Evolutionary conservation across 768 basidiomycete genomes (phyloP), one percentile per base, ranked within the genome.

Genomic region (Neoboletus subvelutipes): DNA sequence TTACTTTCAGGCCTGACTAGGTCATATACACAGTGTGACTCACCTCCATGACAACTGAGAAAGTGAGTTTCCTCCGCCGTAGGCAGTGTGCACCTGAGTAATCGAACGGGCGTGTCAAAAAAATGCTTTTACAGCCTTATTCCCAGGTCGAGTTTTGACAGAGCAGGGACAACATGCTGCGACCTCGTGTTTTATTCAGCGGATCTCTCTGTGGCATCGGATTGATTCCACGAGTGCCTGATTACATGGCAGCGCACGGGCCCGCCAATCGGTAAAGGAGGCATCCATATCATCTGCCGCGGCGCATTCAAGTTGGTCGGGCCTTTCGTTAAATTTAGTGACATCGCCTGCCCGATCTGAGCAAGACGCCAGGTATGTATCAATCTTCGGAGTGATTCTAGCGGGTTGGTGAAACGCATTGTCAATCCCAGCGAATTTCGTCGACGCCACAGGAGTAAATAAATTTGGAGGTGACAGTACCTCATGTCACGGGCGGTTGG

Each of bases 331-430:
- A 34, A 22, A 18, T 29, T 11, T 11, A 18, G 13, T 29, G 26
- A 15, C 39, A 42, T 55, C 45, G 9, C 36, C 22, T 56, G 29
- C 24, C n/a, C 34, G 50, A 57, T 57, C 54, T 31, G 39, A 42
- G 18, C 24, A 34, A 48, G 41, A 28, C 29, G 20, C 26, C 33
- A 47, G 37, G 52, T 13, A 20, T 26, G 52, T 13, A 20, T 26
- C 33, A 18, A 31, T 24, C 24, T 28, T 55, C n/a, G 54, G 36
- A 42, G 40, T 9, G 33, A 51, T 39, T 39, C 34, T 28, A 37
- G 33, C 31, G 36, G 36, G 29, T 6, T 24, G n/a, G 20, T 47
- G 46, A 66, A 63, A 63, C 57, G 22, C 34, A 37, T 45, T 58
- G 56, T 45, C 53, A 59, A 53, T n/a, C 33, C 53, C 20, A 26